Conservation (phyloP, 208 protist species). For the Leishmania lainsoni region DNA sequence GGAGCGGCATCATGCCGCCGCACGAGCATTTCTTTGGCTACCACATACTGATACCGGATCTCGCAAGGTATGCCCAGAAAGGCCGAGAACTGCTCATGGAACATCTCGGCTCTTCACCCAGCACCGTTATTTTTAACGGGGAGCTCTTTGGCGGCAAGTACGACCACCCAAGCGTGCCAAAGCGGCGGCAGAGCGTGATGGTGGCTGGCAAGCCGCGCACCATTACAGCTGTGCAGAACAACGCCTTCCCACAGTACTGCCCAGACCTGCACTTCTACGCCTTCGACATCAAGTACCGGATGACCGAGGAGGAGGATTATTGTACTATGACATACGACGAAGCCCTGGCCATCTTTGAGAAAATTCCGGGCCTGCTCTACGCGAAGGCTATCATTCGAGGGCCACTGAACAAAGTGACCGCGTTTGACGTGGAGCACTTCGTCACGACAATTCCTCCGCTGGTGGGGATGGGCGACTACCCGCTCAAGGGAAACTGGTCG, state of each 20-base stretch:
- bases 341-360: conserved; percentile 64
- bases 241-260: conserved; percentile 89
- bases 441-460: conserved; percentile 77
- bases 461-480: conserved; percentile 87
- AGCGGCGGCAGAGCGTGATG: conserved; percentile 54
- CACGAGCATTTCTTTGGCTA: conserved; percentile 90
- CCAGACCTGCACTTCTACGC: conserved; percentile 88
- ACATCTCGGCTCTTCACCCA: conserved; percentile 27
- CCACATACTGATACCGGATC: conserved; percentile 73
- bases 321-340: conserved; percentile 74
- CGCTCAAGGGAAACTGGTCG: conserved; percentile 78
- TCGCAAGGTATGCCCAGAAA: conserved; percentile 41
- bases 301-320: conserved; percentile 31
- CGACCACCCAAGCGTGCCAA: conserved; percentile 69
- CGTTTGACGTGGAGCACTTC: conserved; percentile 87
- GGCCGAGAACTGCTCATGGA: conserved; percentile 51
- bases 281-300: conserved; percentile 85
- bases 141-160: conserved; percentile 91
- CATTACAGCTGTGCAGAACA: conserved; percentile 71
- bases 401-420: conserved; percentile 70
- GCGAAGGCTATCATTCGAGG: conserved; percentile 75
- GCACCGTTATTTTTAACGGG: conserved; percentile 78
- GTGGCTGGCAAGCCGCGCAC: conserved; percentile 49
- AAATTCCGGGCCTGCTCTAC: conserved; percentile 76
- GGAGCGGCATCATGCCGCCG: conserved; percentile 79